Evolutionary conservation across 495 filamentous ascomycete genomes (phyloP), one percentile per base, ranked within the genome.

Genomic region (Aspergillus baeticus): DNA sequence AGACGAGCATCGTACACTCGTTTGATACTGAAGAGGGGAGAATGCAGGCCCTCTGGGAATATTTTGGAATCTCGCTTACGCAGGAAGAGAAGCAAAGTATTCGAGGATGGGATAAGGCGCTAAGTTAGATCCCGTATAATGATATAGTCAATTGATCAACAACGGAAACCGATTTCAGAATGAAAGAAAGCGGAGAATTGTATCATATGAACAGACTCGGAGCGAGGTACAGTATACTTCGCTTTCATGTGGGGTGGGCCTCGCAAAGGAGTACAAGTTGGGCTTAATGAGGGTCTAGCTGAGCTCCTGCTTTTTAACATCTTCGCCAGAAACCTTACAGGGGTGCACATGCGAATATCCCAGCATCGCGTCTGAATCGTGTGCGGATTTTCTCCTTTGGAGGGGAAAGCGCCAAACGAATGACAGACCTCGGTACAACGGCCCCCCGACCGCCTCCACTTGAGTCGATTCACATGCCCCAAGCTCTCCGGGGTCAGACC

Each of bases 11-110:
- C 20, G 65, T 84, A 8, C 63, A 70, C 61, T 62, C 60, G 18
- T 83, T 79, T 61, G 56, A 69, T 61, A 81, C 62, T 0, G 79
- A 87, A 53, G 69, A 63, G 49, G 79, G 84, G 61, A 76, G 82
- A 54, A 51, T 65, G 8, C 8, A 21, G 1, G 68, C 46, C 10
- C 38, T 71, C 37, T 62, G 15, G 8, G 15, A 56, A 2, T 56
- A 56, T 42, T 49, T 49, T 13, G 44, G 44, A 2, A 49, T 56
- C 10, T 33, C 13, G 15, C n/a, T 57, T 23, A 51, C 54, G 17
- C 37, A 44, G 10, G 38, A 50, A 14, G 46, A 57, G 17, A 20
- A 15, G 2, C 6, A 18, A 20, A 31, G 47, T 5, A 51, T 57
- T 20, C 33, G 18, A 47, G 55, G 47, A 0, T 45, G 47, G 37